Evolutionary conservation across 23 red algal genomes (phyloP).

Genomic region (Cyanidioschyzon merolae): DNA sequence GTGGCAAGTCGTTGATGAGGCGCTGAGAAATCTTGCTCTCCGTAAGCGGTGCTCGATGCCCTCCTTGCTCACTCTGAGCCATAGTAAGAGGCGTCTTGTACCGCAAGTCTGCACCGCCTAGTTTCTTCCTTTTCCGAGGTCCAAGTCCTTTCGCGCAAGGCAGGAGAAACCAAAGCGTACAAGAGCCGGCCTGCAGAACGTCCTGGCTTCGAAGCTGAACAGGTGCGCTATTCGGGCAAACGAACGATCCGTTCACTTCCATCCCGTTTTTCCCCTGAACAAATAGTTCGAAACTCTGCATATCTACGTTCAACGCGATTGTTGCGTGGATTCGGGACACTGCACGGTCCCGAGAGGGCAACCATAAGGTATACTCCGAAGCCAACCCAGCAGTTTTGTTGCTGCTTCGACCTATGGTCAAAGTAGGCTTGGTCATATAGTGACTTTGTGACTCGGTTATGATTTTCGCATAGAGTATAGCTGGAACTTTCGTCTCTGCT

Average conservation of each 20-base stretch:
- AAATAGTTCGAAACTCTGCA: constrained; percentile 5
- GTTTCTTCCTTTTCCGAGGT: background rate
- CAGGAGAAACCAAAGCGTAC: constrained; percentile 5
- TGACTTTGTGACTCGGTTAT: background rate
- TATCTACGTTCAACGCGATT: background rate
- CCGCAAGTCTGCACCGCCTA: background rate
- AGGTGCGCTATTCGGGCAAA: background rate
- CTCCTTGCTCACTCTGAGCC: background rate
- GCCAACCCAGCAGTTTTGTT: background rate
- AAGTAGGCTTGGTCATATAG: background rate
- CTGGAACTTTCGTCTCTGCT: no score
- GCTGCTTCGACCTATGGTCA: constrained; percentile 3
- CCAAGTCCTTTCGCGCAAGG: background rate
- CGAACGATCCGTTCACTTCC: background rate
- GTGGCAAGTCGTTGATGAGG: background rate
- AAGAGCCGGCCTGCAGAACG: background rate
- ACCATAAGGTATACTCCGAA: background rate
- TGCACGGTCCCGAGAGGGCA: background rate
- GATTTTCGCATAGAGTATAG: constrained; percentile 3
- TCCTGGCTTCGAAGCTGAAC: constrained; percentile 17
- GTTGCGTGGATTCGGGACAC: background rate
- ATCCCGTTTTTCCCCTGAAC: constrained; percentile 11
- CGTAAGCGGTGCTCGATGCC: background rate
- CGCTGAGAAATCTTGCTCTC: constrained; percentile 8
- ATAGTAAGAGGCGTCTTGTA: background rate